Evolutionary conservation across 768 basidiomycete genomes (phyloP).

Genomic region (Suillus subalutaceus): DNA sequence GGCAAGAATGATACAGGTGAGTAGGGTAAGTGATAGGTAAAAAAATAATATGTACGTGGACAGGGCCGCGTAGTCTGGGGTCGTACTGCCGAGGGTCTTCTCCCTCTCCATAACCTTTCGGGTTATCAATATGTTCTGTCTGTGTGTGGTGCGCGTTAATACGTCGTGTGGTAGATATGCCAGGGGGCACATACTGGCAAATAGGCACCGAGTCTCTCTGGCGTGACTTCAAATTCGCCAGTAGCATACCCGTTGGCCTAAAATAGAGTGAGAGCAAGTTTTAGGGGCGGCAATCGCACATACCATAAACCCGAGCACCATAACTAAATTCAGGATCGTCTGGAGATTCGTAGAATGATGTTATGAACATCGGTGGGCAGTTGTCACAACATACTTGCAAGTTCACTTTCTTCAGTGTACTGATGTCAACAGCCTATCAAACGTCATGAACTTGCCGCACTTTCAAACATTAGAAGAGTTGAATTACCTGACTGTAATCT

Average conservation of each 20-base stretch:
- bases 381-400: constrained; percentile 52
- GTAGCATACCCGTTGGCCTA: constrained; percentile 84
- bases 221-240: constrained; percentile 83
- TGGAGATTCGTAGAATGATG: constrained; percentile 28
- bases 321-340: constrained; percentile 87
- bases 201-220: constrained; percentile 81
- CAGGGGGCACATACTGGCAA: constrained; percentile 59
- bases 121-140: constrained; percentile 92
- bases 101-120: constrained; percentile 84
- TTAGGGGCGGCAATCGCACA: constrained; percentile 17
- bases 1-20: constrained; percentile 5
- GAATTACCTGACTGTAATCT: constrained; percentile 75
- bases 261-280: not conserved
- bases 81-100: constrained; percentile 84
- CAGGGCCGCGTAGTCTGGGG: constrained; percentile 75
- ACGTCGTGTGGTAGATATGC: not conserved
- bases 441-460: not conserved
- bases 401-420: constrained; percentile 71
- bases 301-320: constrained; percentile 90
- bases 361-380: not conserved
- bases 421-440: constrained; percentile 78
- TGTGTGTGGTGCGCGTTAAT: constrained; percentile 28
- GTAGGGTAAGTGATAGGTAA: not conserved
- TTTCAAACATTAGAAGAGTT: not conserved
- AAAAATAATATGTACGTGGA: constrained; percentile 56